These are phyloP conservation scores for Colletotrichum eleusines DNA, from an alignment of 2,329 filamentous ascomycete species.

Conservation along the genomic window DNA sequence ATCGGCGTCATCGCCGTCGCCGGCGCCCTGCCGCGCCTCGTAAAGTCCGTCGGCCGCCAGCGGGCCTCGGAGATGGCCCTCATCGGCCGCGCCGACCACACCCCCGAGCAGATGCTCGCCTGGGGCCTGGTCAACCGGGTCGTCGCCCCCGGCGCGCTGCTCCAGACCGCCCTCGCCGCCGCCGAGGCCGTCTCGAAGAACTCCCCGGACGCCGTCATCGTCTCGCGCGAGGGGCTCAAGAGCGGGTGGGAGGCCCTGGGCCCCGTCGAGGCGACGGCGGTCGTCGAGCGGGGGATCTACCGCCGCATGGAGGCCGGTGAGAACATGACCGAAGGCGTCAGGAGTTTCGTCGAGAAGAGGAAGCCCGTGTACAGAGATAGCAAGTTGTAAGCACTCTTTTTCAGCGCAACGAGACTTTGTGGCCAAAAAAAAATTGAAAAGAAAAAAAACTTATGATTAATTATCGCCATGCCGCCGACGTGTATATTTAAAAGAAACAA, in stretches of 20 bases:
- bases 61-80: conserved; percentile 79
- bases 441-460: too few relatives aligned
- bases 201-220: conserved; percentile 81
- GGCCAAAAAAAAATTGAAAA: neutral
- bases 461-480: neutral
- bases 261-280: conserved; percentile 71
- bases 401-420: neutral
- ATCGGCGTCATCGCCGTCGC: conserved; percentile 79
- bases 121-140: conserved; percentile 81
- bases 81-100: conserved; percentile 67
- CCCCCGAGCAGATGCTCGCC: conserved; percentile 67
- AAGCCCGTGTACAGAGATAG: conserved; percentile 75
- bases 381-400: conserved; percentile 63
- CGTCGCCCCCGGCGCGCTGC: conserved; percentile 60
- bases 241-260: conserved; percentile 78
- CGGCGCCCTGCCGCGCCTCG: conserved; percentile 76
- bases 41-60: conserved; percentile 74
- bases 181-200: conserved; percentile 72
- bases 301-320: conserved; percentile 71
- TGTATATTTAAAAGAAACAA: neutral
- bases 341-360: conserved; percentile 82
- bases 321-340: conserved; percentile 81
- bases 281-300: conserved; percentile 70
- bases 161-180: conserved; percentile 70
- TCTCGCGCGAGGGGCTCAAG: conserved; percentile 78